phyloP scores from a whole-genome alignment of 306 rosid species.

The Rosa rugosa region DNA sequence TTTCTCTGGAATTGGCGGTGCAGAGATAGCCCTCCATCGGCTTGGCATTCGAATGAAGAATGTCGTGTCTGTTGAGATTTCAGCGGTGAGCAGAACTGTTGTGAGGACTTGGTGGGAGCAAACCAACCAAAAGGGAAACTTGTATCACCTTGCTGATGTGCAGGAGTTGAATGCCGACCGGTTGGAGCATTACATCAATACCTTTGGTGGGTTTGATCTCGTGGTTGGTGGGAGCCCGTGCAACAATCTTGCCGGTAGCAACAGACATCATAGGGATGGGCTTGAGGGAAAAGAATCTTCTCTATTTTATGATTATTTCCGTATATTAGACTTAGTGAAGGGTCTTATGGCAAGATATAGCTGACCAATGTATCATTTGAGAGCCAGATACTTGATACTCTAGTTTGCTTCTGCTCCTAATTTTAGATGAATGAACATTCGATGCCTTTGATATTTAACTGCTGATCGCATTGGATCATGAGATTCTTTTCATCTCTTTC shows the following conservation, averaged over 20 bases:
- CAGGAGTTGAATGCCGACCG: conserved; percentile 49
- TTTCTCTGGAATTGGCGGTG: conserved; percentile 96
- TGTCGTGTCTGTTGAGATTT: conserved; percentile 80
- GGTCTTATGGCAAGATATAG: conserved; percentile 32
- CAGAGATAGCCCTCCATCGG: conserved; percentile 91
- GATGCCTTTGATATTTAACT: background rate
- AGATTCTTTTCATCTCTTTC: background rate
- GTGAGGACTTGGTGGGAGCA: conserved; percentile 99
- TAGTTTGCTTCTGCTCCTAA: background rate
- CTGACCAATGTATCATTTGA: conserved; percentile 19
- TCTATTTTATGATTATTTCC: conserved; percentile 67
- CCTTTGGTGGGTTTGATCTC: conserved; percentile 84
- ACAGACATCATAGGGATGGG: conserved; percentile 80
- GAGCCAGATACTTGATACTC: background rate
- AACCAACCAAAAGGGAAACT: conserved; percentile 77
- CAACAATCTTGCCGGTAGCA: conserved; percentile 91
- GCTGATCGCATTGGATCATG: background rate
- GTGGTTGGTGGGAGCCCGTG: conserved; percentile 95
- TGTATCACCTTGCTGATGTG: conserved; percentile 64
- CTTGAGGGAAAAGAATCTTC: conserved; percentile 84
- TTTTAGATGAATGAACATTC: background rate
- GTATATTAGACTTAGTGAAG: conserved; percentile 76
- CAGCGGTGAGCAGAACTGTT: conserved; percentile 70
- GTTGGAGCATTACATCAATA: conserved; percentile 51
- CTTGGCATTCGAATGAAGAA: conserved; percentile 74